These are phyloP conservation scores for Myrica gale DNA, from an alignment of 306 rosid genomes.

Conservation along the genomic window DNA sequence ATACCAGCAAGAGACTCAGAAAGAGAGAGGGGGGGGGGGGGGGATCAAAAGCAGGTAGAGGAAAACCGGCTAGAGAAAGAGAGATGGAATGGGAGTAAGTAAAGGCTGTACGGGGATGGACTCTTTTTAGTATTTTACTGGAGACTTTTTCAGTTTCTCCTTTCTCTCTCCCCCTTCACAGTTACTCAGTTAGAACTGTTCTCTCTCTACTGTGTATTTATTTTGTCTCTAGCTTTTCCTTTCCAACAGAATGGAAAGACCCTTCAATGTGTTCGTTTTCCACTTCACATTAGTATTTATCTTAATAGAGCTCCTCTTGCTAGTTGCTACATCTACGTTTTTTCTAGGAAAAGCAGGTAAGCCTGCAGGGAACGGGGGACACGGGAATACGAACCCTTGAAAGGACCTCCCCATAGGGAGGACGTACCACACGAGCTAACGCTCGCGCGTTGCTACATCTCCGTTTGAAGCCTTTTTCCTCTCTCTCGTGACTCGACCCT, in stretches of 20 bases:
- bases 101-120: conserved; percentile 38
- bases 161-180: conserved; percentile 5
- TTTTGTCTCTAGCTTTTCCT: conserved; percentile 50
- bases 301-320: conserved; percentile 34
- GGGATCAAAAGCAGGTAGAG: background rate
- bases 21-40: background rate
- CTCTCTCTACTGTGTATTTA: conserved; percentile 25
- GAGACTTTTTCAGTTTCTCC: conserved; percentile 28
- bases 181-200: conserved; percentile 12
- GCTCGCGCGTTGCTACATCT: too few relatives aligned
- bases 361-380: too few relatives aligned
- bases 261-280: conserved; percentile 32
- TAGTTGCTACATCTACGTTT: too few relatives aligned
- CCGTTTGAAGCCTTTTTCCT: conserved; percentile 17
- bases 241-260: conserved; percentile 39
- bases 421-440: too few relatives aligned
- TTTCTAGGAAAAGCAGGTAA: too few relatives aligned
- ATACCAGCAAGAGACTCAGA: conserved; percentile 29
- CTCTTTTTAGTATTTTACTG: conserved; percentile 39
- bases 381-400: too few relatives aligned
- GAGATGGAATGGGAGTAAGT: conserved; percentile 32
- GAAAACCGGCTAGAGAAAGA: conserved; percentile 20
- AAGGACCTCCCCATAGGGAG: too few relatives aligned
- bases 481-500: conserved; percentile 16
- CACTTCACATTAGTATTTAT: conserved; percentile 23